phyloP scores from a whole-genome alignment of 2,329 filamentous ascomycete species.

The Xylariaceae sp. region DNA sequence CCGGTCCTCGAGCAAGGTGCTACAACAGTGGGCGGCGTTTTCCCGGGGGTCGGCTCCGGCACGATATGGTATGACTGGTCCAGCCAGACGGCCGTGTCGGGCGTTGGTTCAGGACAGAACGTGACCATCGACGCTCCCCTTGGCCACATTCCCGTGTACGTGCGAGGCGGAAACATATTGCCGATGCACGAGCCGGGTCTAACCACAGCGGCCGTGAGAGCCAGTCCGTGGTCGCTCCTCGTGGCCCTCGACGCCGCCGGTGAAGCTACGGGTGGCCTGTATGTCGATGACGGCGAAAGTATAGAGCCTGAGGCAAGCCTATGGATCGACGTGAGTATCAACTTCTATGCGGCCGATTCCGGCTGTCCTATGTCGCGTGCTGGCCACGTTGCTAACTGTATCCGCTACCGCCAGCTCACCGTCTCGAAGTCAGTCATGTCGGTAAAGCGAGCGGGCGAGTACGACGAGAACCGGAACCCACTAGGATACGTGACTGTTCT shows the following conservation, averaged over 20 bases:
- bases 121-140: constrained; percentile 42
- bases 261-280: constrained; percentile 55
- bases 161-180: constrained; percentile 63
- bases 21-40: constrained; percentile 59
- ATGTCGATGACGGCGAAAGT: constrained; percentile 71
- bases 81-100: constrained; percentile 49
- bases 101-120: constrained; percentile 32
- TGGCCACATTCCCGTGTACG: constrained; percentile 65
- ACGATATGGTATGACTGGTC: constrained; percentile 78
- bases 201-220: constrained; percentile 58
- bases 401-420: constrained; percentile 32
- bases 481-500: constrained; percentile 59
- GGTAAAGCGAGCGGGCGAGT: constrained; percentile 45
- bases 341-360: not conserved
- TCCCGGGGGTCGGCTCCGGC: constrained; percentile 57
- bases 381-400: not conserved
- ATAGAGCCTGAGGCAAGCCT: constrained; percentile 50
- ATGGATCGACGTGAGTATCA: constrained; percentile 41
- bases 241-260: constrained; percentile 53
- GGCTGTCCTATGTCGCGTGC: not conserved
- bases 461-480: constrained; percentile 46
- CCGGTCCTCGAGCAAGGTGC: constrained; percentile 61
- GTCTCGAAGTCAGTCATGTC: constrained; percentile 40
- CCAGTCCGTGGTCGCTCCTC: constrained; percentile 62
- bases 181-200: constrained; percentile 63